Evolutionary conservation across 139 green algal genomes (phyloP), one percentile per base, ranked within the genome.

Genomic region (Yamagishiella unicocca): DNA sequence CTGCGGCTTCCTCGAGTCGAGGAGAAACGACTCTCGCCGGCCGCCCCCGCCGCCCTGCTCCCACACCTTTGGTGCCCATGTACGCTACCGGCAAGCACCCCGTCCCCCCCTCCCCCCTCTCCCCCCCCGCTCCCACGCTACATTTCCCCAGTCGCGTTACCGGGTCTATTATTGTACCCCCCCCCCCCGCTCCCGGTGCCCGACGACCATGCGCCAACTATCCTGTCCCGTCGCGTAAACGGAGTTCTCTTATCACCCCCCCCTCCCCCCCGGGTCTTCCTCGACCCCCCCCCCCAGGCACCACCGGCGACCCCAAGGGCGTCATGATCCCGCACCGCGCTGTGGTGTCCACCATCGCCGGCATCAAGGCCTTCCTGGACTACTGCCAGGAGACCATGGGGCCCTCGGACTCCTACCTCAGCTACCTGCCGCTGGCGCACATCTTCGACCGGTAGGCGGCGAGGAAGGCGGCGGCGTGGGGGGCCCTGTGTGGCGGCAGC

Each of bases 281-380:
- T 2, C 24, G 25, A 0, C 14, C 22, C 27, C 7, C 55, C 2
- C 37, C 29, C 6, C 25, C 74, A 85, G 79, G 79, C 40, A 75
- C 79, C 62, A 85, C 79, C 7, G 92, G 92, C 27, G 73, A 94
- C 80, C 94, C 92, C 72, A 95, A 98, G 93, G 97, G 97, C 33
- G 97, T 99, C 10, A 90, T 96, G 90, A 78, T 99, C 7, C 95
- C 88, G 0, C 97, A 99, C 85, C 45, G 46, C 8, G 87, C 90
- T 27, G 81, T 98, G n/a, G 70, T 98, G 21, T 71, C 89, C 27
- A 91, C 90, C 33, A 93, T 97, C 24, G 76, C 85, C 45, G 90
- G 82, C 33, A 66, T 95, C 67, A 82, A 92, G 21, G 58, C 61
- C 21, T 97, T 96, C 76, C 77, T 96, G 42, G 31, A 89, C 24